Evolutionary conservation across 371 early-diverging fungal species (phyloP), one percentile per base, ranked within the genome.

Genomic region (Apophysomyces sp.): DNA sequence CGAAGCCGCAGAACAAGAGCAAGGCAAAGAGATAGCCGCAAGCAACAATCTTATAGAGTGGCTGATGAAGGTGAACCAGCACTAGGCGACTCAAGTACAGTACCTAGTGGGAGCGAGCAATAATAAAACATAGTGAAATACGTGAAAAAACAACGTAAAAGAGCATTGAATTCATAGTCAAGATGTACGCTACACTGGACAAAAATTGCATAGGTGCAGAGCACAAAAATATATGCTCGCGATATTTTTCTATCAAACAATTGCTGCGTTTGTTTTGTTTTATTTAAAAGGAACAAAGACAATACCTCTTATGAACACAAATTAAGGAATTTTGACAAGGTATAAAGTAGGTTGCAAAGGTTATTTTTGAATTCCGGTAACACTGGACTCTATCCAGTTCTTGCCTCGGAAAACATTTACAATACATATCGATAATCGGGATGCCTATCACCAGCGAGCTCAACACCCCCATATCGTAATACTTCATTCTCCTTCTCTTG

Each of bases 401-500:
- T 2, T 34, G 34, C 37, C 16, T 15, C 24, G 27, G 13, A 8
- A 57, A 40, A 26, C 40, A 3, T 30, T 72, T 64, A 75, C 21
- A 73, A 41, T 21, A 69, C 73, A 36, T 79, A 77, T 6, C 69
- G 62, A 41, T 65, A 79, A 62, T 73, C 75, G 31, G 79, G 79
- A 58, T 77, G 73, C 56, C 80, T 56, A 61, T 80, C 80, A 28
- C 78, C 78, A 29, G 64, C 80, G 5, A 78, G 56, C 34, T 80
- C 80, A 3, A 53, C 44, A 12, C 78, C 75, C 13, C 79, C 74
- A 44, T 65, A 69, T 36, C 65, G 63, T 36, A 62, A 57, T 11
- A 78, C 57, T 37, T 74, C 76, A 34, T 61, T 39, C 13, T 67
- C 67, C 32, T 66, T 65, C 2, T 44, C 18, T 8, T 44, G 21